Conservation (phyloP, 176 grass and related monocot species). For the Aegilops tauschii region DNA sequence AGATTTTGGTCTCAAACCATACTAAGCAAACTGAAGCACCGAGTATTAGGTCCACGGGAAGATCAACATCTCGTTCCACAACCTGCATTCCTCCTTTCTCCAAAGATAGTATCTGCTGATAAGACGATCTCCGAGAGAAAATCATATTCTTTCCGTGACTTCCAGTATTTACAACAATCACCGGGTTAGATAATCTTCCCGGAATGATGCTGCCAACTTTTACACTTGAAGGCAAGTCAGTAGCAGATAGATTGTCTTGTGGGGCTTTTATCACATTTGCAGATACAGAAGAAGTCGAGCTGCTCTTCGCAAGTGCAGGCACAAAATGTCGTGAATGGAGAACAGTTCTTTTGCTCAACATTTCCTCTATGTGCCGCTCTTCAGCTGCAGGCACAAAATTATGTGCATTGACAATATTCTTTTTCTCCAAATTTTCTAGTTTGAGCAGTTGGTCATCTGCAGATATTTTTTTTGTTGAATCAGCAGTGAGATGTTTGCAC, state of each 20-base stretch:
- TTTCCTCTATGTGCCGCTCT: constrained; percentile 1
- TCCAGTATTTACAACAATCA: constrained; percentile 87
- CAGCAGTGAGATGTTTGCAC: constrained; percentile 24
- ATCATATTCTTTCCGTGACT: constrained; percentile 72
- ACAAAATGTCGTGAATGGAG: constrained; percentile 45
- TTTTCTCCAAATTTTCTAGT: constrained; percentile 23
- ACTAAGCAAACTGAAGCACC: constrained; percentile 68
- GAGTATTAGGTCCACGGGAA: constrained; percentile 82
- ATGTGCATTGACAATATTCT: constrained; percentile 23
- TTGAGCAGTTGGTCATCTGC: constrained; percentile 23
- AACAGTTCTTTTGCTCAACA: constrained; percentile 19
- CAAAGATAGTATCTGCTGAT: constrained; percentile 85
- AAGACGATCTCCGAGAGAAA: constrained; percentile 78
- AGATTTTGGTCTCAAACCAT: constrained; percentile 62
- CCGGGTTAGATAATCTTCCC: constrained; percentile 33
- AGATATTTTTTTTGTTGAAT: constrained; percentile 3
- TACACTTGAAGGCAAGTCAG: constrained; percentile 26
- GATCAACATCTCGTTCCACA: constrained; percentile 81
- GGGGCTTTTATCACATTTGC: constrained; percentile 43
- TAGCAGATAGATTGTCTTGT: constrained; percentile 36
- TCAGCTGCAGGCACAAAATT: constrained; percentile 33
- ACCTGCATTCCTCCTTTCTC: constrained; percentile 84
- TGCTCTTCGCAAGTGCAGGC: constrained; percentile 45
- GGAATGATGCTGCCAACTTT: constrained; percentile 36
- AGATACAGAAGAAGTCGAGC: constrained; percentile 58